phyloP scores from a whole-genome alignment of 2,329 filamentous ascomycete species.

The Hypoxylon sp. region DNA sequence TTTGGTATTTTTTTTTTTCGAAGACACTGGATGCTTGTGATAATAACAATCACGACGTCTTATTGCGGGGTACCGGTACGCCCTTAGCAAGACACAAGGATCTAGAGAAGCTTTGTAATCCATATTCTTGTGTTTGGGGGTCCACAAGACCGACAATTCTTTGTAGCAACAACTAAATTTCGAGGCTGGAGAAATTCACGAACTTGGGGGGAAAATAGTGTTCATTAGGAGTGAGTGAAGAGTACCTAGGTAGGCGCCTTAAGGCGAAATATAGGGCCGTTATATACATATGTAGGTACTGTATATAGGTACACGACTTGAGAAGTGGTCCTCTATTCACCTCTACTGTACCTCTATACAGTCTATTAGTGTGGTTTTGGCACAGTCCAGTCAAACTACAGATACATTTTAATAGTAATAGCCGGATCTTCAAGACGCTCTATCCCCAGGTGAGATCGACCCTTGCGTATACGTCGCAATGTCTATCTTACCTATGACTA shows the following conservation, averaged over 20 bases:
- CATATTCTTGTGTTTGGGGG: not conserved
- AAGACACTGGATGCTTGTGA: not conserved
- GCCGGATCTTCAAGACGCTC: no score
- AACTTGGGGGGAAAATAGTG: not conserved
- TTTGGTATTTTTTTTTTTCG: not conserved
- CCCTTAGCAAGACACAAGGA: conserved; percentile 6
- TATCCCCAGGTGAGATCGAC: not conserved
- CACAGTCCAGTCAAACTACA: no score
- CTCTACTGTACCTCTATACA: no score
- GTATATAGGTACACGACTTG: no score
- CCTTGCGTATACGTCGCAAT: not conserved
- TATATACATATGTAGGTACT: no score
- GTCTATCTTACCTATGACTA: not conserved
- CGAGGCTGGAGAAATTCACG: not conserved
- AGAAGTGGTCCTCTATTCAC: no score
- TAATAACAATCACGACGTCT: conserved; percentile 14
- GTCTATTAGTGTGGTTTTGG: no score
- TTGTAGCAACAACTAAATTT: not conserved
- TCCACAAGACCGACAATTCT: not conserved
- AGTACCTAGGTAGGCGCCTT: no score
- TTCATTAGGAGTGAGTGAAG: not conserved
- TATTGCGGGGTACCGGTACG: conserved; percentile 30
- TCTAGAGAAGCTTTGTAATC: not conserved
- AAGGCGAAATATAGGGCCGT: no score
- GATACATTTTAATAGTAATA: no score